Base-by-base conservation (phyloP, 2,329 filamentous ascomycete species). In the Trichoderma hamatum region DNA sequence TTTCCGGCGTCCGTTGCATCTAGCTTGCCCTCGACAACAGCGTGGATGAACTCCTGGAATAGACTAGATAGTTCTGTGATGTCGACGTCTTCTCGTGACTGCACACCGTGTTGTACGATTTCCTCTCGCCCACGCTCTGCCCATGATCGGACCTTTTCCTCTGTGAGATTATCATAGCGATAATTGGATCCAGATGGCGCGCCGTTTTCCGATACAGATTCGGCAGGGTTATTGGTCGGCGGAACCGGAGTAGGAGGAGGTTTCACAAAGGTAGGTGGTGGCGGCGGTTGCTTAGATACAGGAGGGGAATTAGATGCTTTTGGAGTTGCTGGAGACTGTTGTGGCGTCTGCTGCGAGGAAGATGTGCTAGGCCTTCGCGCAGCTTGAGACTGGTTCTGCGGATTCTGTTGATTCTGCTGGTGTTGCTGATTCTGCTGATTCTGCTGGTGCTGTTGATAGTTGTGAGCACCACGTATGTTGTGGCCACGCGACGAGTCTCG, bases 21-120 rank as follows among this genome's bases (percentile, higher is more conserved):
- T 56, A 97, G 80, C 60, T 89, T 87, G 52, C 85, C 86, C 75
- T 93, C 90, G 14, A 96, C 81, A 21, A 90, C 89, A 39, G 92
- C 89, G 71, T 90, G 89, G 43, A 96, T 87, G 46, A 97, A 86
- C 78, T 99, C 96, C 80, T 97, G 93, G 73, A 94, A 93, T 26
- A 97, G 82, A 16, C 86, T 86, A 34, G 90, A 89, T 46, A 97
- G 82, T 69, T 89, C 87, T 56, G 90, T 84, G 9, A 87, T 82
- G 75, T 96, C 90, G 72, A 92, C 88, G 72, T 91, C 86, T 43
- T 87, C 82, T 73, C 89, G 87, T 59, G 90, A 89, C 73, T 89
- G 84, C 54, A 86, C 78, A 28, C 90, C 91, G 73, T 88, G 84
- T 26, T 88, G 85, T 24, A 95, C 80, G 14, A 97, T 82, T 30